Evolutionary conservation across 495 filamentous ascomycete species (phyloP).

Genomic region (Corynascus novoguineensis): DNA sequence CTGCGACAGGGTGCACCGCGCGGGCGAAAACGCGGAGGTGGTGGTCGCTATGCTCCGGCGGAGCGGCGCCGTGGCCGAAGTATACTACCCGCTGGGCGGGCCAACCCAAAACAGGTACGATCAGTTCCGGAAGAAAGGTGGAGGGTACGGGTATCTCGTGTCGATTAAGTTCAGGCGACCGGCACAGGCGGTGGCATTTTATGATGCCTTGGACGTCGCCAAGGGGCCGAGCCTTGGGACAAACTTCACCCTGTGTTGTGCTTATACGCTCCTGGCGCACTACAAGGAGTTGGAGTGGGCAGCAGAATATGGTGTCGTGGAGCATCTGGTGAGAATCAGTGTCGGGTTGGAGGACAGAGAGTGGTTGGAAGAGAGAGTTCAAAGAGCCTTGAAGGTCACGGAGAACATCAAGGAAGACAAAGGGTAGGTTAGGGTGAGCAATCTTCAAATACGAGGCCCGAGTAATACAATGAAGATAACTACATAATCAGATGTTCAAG

Average conservation of each 20-base stretch:
- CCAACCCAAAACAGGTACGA: constrained; percentile 18
- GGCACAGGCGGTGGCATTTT: constrained; percentile 18
- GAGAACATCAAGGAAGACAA: background rate
- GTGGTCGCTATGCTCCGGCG: constrained; percentile 7
- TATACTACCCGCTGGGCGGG: constrained; percentile 24
- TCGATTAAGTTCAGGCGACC: constrained; percentile 17
- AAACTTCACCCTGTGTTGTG: constrained; percentile 29
- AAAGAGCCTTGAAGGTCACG: constrained; percentile 12
- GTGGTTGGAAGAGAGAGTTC: constrained; percentile 21
- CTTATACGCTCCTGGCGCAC: constrained; percentile 27
- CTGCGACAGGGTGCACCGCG: constrained; percentile 2
- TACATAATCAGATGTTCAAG: too few species aligned
- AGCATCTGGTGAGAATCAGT: constrained; percentile 30
- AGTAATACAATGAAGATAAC: too few species aligned
- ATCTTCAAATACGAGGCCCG: background rate
- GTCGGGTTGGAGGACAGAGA: constrained; percentile 24
- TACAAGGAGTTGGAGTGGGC: constrained; percentile 26
- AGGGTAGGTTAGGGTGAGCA: background rate
- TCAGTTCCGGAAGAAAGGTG: background rate
- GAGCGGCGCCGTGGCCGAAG: constrained; percentile 7
- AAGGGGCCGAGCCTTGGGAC: constrained; percentile 32
- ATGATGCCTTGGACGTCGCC: constrained; percentile 22
- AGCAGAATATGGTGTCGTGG: constrained; percentile 24
- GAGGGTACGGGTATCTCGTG: constrained; percentile 24
- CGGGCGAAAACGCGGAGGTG: constrained; percentile 14